Evolutionary conservation across 176 grass and related monocot genomes (phyloP), one percentile per base, ranked within the genome.

Genomic region (Triticum turgidum): DNA sequence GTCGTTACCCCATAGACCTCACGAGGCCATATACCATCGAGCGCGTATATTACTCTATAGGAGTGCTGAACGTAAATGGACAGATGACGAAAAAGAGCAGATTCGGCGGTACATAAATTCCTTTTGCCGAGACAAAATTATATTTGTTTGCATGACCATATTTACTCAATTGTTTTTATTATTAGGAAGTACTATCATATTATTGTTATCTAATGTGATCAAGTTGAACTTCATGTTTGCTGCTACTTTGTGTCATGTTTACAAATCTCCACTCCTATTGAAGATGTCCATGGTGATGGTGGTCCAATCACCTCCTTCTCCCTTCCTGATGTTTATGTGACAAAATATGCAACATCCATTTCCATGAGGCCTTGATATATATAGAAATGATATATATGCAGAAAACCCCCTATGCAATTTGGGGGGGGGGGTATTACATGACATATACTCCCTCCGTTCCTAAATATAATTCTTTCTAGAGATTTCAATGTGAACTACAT

Each of bases 1-100:
- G 78, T 90, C 91, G 63, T 83, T 98, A 79, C 91, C 93, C 56
- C 80, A 93, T 47, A 91, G 96, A 64, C 93, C 89, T n/a, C 0
- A 10, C 12, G 0, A 0, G 0, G 76, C 93, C 12, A 11, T 95
- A 83, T 94, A 92, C 76, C 68, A 30, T 15, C 82, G 95, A 77
- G 91, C 89, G 7, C 87, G 77, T 7, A 64, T 67, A 35, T 82
- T 98, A 80, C 81, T 98, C 66, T 27, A 32, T 35, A 85, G 77
- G 81, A 86, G 88, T 86, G 83, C 39, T 39, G 58, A 83, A 69
- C 70, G 87, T 65, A 87, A 90, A 86, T 98, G 96, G 96, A 89
- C 85, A 15, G 17, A 73, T 6, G 88, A 95, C 79, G 96, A 98
- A 44, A 86, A 79, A 12, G 88, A 94, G n/a, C 34, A 15, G 22